Evolutionary conservation across 371 early-diverging fungal species (phyloP).

Genomic region (Rhizopus arrhizus): DNA sequence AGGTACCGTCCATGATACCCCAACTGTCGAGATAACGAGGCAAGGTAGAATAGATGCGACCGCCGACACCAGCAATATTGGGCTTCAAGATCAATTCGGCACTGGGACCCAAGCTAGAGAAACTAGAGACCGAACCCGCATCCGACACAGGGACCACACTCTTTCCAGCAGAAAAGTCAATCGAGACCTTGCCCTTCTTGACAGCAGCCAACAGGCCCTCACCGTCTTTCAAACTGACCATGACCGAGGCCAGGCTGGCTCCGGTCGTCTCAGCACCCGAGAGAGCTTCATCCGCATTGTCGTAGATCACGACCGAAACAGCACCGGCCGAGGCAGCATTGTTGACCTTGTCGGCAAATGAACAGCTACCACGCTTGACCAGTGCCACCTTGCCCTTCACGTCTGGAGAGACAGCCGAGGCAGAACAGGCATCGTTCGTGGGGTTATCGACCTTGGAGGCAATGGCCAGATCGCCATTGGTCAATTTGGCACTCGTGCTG

Average conservation of each 20-base stretch:
- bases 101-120: conserved; percentile 46
- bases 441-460: conserved; percentile 20
- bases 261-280: conserved; percentile 4
- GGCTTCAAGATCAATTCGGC: conserved; percentile 46
- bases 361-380: conserved; percentile 57
- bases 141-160: conserved; percentile 22
- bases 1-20: conserved; percentile 62
- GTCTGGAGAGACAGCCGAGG: conserved; percentile 19
- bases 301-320: conserved; percentile 54
- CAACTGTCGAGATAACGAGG: conserved; percentile 48
- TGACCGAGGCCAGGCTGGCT: conserved; percentile 36
- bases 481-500: background rate
- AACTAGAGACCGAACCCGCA: conserved; percentile 42
- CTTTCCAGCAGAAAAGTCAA: conserved; percentile 18
- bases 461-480: conserved; percentile 12
- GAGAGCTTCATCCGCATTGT: conserved; percentile 33
- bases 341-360: conserved; percentile 53
- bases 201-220: conserved; percentile 20
- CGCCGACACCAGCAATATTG: conserved; percentile 70
- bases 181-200: conserved; percentile 16
- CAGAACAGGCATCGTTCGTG: conserved; percentile 26
- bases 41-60: conserved; percentile 67
- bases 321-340: conserved; percentile 51
- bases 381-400: conserved; percentile 53
- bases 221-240: conserved; percentile 38